A percentile compares a stretch with the other conserved stretches of the same genome.
Conservation (phyloP, 2,329 filamentous ascomycete species). For the Nakataea oryzae region DNA sequence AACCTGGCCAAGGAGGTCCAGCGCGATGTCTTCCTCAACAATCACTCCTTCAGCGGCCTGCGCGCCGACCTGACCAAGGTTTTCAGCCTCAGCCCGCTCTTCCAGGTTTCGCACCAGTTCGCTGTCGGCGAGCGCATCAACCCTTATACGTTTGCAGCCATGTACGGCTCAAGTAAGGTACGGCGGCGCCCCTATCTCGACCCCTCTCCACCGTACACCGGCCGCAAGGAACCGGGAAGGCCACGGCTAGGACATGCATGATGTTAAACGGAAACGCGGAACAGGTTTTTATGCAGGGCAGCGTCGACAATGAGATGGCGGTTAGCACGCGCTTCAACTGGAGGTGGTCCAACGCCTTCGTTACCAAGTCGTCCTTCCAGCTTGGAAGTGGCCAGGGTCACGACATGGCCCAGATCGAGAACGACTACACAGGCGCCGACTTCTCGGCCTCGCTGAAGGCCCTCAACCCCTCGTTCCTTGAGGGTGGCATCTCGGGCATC, state of each 20-base stretch:
- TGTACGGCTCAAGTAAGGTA: slow-evolving; percentile 91
- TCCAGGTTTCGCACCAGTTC: slow-evolving; percentile 96
- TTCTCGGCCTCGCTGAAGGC: slow-evolving; percentile 91
- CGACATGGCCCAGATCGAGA: slow-evolving; percentile 87
- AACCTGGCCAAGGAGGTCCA: slow-evolving; percentile 78
- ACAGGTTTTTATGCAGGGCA: slow-evolving; percentile 91
- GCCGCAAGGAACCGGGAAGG: neutral
- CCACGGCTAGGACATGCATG: too few species aligned
- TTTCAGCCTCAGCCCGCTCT: slow-evolving; percentile 86
- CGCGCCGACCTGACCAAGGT: slow-evolving; percentile 94
- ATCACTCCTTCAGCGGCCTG: slow-evolving; percentile 93
- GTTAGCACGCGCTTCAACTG: slow-evolving; percentile 88
- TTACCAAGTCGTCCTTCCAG: slow-evolving; percentile 82
- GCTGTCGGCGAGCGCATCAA: slow-evolving; percentile 87
- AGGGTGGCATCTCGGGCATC: slow-evolving; percentile 89
- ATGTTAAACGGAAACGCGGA: neutral
- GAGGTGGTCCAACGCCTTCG: slow-evolving; percentile 65
- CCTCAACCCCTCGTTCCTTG: slow-evolving; percentile 87
- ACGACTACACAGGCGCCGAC: slow-evolving; percentile 88
- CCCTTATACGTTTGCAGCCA: slow-evolving; percentile 87
- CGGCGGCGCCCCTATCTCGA: slow-evolving; percentile 19
- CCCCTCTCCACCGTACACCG: neutral
- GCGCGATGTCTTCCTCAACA: slow-evolving; percentile 91
- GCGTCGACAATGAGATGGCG: slow-evolving; percentile 83
- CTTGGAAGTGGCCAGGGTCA: slow-evolving; percentile 63